Conservation (phyloP, 345 rosid genomes). For the Murraya paniculata region DNA sequence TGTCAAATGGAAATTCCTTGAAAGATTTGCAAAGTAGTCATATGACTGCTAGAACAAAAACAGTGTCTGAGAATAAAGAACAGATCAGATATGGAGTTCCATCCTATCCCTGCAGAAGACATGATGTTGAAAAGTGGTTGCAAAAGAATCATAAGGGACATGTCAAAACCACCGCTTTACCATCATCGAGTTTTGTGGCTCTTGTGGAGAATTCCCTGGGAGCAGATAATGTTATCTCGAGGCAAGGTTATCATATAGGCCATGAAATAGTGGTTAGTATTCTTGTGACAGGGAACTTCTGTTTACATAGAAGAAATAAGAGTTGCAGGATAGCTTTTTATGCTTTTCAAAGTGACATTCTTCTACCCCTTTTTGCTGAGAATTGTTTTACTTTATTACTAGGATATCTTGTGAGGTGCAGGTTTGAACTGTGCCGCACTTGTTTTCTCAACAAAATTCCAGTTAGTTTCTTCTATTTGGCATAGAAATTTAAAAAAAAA, state of each 20-base stretch:
- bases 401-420: background rate
- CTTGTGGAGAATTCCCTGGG: conserved; percentile 44
- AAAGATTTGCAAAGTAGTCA: conserved; percentile 35
- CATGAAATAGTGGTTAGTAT: conserved; percentile 49
- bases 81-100: conserved; percentile 16
- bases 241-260: conserved; percentile 34
- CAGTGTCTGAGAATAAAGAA: conserved; percentile 14
- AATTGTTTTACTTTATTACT: background rate
- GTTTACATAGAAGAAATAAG: conserved; percentile 1
- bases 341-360: background rate
- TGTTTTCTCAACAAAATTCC: background rate
- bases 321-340: background rate
- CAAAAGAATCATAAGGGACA: conserved; percentile 34
- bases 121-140: conserved; percentile 50
- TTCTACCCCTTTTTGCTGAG: background rate
- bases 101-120: conserved; percentile 33
- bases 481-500: background rate
- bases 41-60: conserved; percentile 22
- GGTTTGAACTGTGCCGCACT: background rate
- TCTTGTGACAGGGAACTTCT: conserved; percentile 4
- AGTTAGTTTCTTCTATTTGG: background rate
- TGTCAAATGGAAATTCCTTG: conserved; percentile 44
- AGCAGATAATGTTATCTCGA: conserved; percentile 40
- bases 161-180: conserved; percentile 25
- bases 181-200: conserved; percentile 34